Evolutionary conservation across 1,284 basidiomycete genomes (phyloP), one percentile per base, ranked within the genome.

Genomic region (Sporisorium scitamineum): DNA sequence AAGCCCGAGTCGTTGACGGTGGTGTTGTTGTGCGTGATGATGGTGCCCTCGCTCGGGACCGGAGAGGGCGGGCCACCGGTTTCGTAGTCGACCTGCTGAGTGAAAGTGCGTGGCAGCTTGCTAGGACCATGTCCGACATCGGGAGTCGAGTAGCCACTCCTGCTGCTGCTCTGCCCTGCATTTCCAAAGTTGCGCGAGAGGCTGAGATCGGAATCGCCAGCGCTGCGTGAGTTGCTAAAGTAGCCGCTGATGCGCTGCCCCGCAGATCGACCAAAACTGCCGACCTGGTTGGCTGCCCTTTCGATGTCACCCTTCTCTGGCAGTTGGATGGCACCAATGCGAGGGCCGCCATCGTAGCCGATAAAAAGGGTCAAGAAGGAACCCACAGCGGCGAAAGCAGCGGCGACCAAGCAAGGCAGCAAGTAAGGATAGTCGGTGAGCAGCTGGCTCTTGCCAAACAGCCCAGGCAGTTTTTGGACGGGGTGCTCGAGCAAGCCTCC

Each of bases 381-480:
- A 16, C 95, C 96, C 89, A 85, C 67, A 32, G 86, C 60, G 1
- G 87, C 87, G 54, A 84, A 83, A 8, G 64, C 66, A 1, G 86
- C 84, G 0, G 85, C 83, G 8, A 96, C 87, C n/a, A 89, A 86
- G 78, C 94, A 95, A 0, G 96, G 96, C 4, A 99, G 88, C 37
- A 98, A 88, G 85, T 99, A 99, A 0, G 97, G 97, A 83, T 94
- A 95, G 11, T 88, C 87, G 20, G 90, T 88, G 84, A 98, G 93
- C 9, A 97, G 83, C 8, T 89, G 79, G 65, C 79, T 79, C 0
- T 61, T 57, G 45, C 87, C 89, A 83, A 97, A 93, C 16, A 91
- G 84, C 1, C 88, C 87, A 1, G 94, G 93, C 90, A 93, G 95
- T 84, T 96, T 97, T 61, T 89, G 88, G 0, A 91, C 92, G 2